A percentile compares a stretch with the other conserved stretches of the same genome.
These are phyloP conservation scores for Saccharomyces uvarum DNA, from an alignment of 1,139 yeast genomes.

Conservation along the genomic window DNA sequence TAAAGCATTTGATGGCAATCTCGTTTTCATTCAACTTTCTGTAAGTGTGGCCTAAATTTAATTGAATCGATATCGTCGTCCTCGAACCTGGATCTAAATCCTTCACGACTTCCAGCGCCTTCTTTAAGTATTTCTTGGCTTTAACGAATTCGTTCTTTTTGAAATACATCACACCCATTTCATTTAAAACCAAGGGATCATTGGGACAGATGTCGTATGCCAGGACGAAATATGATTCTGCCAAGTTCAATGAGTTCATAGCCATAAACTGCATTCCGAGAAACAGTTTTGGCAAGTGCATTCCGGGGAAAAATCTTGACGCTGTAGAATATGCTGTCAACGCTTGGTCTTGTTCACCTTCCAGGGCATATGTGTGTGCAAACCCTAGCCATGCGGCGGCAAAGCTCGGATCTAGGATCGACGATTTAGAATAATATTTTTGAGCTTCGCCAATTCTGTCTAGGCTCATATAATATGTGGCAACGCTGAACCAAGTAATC, in stretches of 20 bases:
- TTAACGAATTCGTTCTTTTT: conserved; percentile 60
- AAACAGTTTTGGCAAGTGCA: conserved; percentile 82
- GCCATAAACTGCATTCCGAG: conserved; percentile 94
- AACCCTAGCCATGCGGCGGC: conserved; percentile 98
- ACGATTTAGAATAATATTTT: conserved; percentile 80
- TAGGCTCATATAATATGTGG: conserved; percentile 76
- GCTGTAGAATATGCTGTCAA: conserved; percentile 96
- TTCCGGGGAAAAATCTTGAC: conserved; percentile 86
- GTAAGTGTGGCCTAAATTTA: conserved; percentile 87
- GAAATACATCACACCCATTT: conserved; percentile 82
- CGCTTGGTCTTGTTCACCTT: conserved; percentile 98
- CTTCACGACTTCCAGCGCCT: conserved; percentile 66
- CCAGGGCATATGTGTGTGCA: conserved; percentile 95
- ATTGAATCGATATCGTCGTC: conserved; percentile 80
- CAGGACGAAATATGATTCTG: conserved; percentile 77
- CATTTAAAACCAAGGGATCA: conserved; percentile 85
- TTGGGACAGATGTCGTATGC: conserved; percentile 70
- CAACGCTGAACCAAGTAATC: conserved; percentile 89
- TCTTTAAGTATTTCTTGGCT: conserved; percentile 66
- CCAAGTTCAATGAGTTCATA: conserved; percentile 71
- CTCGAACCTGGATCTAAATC: conserved; percentile 69
- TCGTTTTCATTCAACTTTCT: conserved; percentile 57
- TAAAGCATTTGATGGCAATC: conserved; percentile 67
- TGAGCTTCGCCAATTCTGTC: conserved; percentile 76
- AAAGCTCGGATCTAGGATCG: conserved; percentile 79